Conservation (phyloP, 768 basidiomycete species). For the Xerocomellus intermedius region DNA sequence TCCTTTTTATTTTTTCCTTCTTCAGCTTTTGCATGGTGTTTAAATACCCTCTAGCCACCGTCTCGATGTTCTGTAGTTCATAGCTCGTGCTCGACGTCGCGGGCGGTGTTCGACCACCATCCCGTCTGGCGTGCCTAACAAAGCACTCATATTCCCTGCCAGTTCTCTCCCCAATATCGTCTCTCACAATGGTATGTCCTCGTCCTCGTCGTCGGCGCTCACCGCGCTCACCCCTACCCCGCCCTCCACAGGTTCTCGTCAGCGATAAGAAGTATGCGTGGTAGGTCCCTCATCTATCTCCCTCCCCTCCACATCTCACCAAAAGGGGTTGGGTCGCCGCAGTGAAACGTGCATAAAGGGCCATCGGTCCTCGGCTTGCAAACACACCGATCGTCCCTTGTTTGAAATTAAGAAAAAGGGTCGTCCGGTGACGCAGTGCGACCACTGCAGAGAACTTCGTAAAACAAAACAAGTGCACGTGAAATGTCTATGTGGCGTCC, state of each 20-base stretch:
- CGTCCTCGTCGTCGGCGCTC: background rate
- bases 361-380: constrained; percentile 86
- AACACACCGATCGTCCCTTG: constrained; percentile 83
- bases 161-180: constrained; percentile 6
- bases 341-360: constrained; percentile 95
- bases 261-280: constrained; percentile 81
- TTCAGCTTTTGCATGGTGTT: constrained; percentile 41
- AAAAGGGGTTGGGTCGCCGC: background rate
- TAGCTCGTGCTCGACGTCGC: constrained; percentile 59
- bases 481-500: constrained; percentile 39
- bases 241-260: constrained; percentile 56
- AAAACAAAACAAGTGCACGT: constrained; percentile 48
- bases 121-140: constrained; percentile 31
- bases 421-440: constrained; percentile 56
- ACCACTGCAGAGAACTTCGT: constrained; percentile 45
- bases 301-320: constrained; percentile 4
- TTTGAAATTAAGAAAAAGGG: constrained; percentile 77
- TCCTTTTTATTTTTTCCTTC: constrained; percentile 30
- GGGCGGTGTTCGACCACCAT: constrained; percentile 49
- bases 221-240: background rate
- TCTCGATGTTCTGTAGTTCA: constrained; percentile 29
- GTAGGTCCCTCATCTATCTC: constrained; percentile 41
- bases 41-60: constrained; percentile 37
- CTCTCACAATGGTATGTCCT: constrained; percentile 43
- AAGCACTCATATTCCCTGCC: background rate